These are phyloP conservation scores for Daldinia bambusicola DNA, from an alignment of 495 filamentous ascomycete species.

Conservation along the genomic window DNA sequence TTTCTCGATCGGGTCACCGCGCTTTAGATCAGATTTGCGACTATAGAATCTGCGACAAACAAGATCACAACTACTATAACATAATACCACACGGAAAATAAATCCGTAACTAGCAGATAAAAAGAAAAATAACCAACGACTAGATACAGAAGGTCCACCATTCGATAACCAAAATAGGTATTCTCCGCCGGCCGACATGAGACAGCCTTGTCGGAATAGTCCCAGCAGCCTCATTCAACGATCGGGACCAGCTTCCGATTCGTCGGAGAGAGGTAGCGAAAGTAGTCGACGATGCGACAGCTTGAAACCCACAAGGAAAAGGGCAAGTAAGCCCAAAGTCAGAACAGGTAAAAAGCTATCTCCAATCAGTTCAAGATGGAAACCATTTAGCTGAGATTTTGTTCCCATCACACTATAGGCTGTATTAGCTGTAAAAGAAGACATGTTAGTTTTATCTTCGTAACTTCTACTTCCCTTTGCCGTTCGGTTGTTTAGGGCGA, in stretches of 20 bases:
- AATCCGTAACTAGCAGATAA: background rate
- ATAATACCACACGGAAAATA: slow-evolving; percentile 11
- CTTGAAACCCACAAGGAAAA: slow-evolving; percentile 36
- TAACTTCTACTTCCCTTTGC: background rate
- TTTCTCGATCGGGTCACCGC: slow-evolving; percentile 21
- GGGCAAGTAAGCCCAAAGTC: slow-evolving; percentile 47
- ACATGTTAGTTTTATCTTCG: slow-evolving; percentile 37
- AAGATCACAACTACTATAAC: background rate
- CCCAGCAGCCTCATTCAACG: slow-evolving; percentile 29
- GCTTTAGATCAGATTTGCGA: slow-evolving; percentile 1
- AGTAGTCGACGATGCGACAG: slow-evolving; percentile 23
- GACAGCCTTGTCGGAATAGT: slow-evolving; percentile 30
- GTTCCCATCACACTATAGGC: slow-evolving; percentile 17
- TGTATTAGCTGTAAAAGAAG: slow-evolving; percentile 45
- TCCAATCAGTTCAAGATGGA: slow-evolving; percentile 6
- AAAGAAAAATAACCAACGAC: background rate
- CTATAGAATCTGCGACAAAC: slow-evolving; percentile 8
- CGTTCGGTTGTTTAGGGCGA: background rate
- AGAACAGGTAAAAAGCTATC: slow-evolving; percentile 37
- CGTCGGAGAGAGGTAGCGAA: slow-evolving; percentile 28
- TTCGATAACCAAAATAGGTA: background rate
- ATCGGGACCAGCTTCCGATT: slow-evolving; percentile 33
- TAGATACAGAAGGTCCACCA: background rate
- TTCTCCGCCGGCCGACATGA: slow-evolving; percentile 23
- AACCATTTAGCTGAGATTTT: slow-evolving; percentile 22